phyloP scores from a whole-genome alignment of 1,284 basidiomycete genomes.

The Malassezia arunalokei region DNA sequence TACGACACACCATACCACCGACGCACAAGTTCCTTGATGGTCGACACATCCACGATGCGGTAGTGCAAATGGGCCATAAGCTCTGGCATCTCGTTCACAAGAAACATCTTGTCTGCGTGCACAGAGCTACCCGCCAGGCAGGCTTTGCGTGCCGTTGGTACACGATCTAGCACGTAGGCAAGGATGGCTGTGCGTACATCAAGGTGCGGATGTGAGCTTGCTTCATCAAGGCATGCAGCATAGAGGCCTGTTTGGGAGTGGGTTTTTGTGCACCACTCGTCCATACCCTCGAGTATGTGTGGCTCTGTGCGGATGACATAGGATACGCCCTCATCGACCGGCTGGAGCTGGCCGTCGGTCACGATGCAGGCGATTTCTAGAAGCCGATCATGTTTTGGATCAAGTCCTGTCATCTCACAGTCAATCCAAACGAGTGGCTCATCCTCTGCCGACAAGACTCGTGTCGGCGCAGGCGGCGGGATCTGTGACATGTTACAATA shows the following conservation, averaged over 20 bases:
- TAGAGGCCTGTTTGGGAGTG: constrained; percentile 29
- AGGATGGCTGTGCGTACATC: constrained; percentile 47
- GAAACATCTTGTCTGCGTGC: constrained; percentile 62
- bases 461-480: constrained; percentile 26
- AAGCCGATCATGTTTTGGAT: constrained; percentile 58
- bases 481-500: constrained; percentile 15
- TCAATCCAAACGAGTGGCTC: constrained; percentile 77
- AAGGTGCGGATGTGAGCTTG: constrained; percentile 39
- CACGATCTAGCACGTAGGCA: constrained; percentile 49
- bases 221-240: constrained; percentile 17
- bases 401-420: constrained; percentile 70
- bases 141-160: constrained; percentile 50
- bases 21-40: constrained; percentile 68
- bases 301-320: constrained; percentile 61
- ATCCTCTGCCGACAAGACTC: constrained; percentile 40
- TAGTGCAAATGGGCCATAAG: constrained; percentile 49
- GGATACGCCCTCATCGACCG: constrained; percentile 61
- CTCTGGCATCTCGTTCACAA: constrained; percentile 63
- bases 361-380: constrained; percentile 66
- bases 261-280: constrained; percentile 26
- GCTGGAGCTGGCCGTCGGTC: constrained; percentile 63
- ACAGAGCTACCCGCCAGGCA: constrained; percentile 70
- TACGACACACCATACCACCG: constrained; percentile 59
- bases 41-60: constrained; percentile 50
- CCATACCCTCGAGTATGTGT: constrained; percentile 51